Base-by-base conservation (phyloP, 1,284 basidiomycete species). In the Boletellus sp. region DNA sequence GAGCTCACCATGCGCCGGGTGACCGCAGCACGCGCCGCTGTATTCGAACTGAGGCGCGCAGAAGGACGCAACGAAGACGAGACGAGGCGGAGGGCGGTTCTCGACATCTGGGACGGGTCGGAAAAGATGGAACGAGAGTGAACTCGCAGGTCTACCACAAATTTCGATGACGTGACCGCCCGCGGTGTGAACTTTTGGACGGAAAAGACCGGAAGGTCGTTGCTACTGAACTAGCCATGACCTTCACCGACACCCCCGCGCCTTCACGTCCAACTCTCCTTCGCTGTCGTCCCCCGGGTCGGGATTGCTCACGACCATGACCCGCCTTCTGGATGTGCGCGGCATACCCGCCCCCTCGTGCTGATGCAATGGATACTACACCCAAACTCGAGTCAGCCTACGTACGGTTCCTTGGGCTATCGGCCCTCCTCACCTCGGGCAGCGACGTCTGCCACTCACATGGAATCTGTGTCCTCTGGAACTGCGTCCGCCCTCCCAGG, bases 281-380 rank as follows among this genome's bases (percentile, higher is more conserved):
- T 65, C 67, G 46, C 65, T 58, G 22, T 69, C 62, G 28, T 59
- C 64, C 11, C 53, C 18, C 19, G 64, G 60, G 44, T 69, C 63
- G 1, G 63, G 68, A 46, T 66, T 70, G 22, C 43, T 69, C 32
- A 66, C 49, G 41, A 65, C 26, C 67, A 63, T 61, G 37, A 65
- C 53, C 42, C 65, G 58, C 51, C 65, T 61, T 50, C 28, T 62
- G 12, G 48, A 42, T 26, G 39, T 49, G 35, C 63, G 63, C 22
- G 53, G 64, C 43, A 58, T 19, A 24, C 51, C 51, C 36, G 13
- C 38, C 15, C 51, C 55, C 19, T 65, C 53, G 8, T 53, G 28
- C n/a, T 54, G 54, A 44, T 52, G 44, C 15, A 44, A n/a, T 19
- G 53, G 60, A 52, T 53, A 55, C 63, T 57, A 26, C 18, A 26